These are phyloP conservation scores for Lentinula boryana DNA, from an alignment of 768 basidiomycete genomes.

Conservation along the genomic window DNA sequence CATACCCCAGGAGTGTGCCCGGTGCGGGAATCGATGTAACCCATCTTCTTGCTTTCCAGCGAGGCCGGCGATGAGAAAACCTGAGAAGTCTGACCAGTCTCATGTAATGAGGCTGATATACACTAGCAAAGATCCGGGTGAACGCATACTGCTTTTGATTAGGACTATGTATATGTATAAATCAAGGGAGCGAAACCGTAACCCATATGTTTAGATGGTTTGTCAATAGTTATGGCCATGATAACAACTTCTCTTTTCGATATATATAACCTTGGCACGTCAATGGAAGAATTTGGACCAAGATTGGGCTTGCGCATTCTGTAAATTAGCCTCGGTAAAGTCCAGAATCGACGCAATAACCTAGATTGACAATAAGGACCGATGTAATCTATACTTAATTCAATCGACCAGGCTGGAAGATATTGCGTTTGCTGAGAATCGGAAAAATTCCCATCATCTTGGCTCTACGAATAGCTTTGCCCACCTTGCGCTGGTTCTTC, in stretches of 20 bases:
- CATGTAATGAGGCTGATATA: neutral
- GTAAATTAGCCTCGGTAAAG: neutral
- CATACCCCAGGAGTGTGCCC: neutral
- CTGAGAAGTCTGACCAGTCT: neutral
- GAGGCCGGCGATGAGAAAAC: neutral
- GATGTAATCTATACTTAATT: neutral
- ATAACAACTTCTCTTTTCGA: too few species aligned
- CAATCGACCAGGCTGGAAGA: neutral
- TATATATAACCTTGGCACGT: neutral
- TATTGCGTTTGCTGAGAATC: conserved; percentile 28
- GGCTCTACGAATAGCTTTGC: conserved; percentile 82
- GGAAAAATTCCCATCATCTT: conserved; percentile 90
- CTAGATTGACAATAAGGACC: neutral
- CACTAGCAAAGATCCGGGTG: neutral
- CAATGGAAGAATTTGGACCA: neutral
- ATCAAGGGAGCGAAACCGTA: too few species aligned
- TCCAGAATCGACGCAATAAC: neutral
- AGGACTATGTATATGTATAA: neutral
- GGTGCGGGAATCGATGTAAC: neutral
- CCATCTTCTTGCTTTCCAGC: neutral
- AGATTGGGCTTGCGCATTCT: neutral
- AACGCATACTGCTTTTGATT: neutral
- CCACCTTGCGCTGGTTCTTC: conserved; percentile 71
- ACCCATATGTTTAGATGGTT: too few species aligned
- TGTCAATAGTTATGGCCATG: too few species aligned